Percentiles rank a stretch among this genome's conserved stretches.
Conservation (phyloP, 805 yeast species). For the Starmerella ratchasimensis region DNA sequence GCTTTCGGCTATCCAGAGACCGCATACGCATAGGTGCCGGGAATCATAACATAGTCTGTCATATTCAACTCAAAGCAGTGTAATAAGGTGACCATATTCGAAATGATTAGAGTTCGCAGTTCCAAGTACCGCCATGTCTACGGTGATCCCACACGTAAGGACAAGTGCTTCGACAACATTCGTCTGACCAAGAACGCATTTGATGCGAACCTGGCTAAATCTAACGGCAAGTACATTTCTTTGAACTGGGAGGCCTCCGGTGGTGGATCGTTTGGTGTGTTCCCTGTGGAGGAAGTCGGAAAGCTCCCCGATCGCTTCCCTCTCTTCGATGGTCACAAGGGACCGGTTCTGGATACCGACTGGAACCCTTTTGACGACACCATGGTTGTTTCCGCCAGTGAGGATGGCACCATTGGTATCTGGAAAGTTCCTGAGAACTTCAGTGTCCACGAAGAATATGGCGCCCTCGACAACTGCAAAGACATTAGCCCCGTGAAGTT, state of each 20-base stretch:
- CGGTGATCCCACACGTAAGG: slow-evolving; percentile 72
- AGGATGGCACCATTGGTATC: slow-evolving; percentile 66
- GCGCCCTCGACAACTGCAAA: slow-evolving; percentile 38
- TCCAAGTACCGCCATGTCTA: slow-evolving; percentile 93
- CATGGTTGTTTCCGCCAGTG: slow-evolving; percentile 65
- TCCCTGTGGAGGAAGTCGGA: slow-evolving; percentile 76
- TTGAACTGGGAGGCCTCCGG: slow-evolving; percentile 92
- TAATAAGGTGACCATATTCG: too few species aligned
- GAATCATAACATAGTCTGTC: too few species aligned
- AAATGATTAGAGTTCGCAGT: slow-evolving; percentile 57
- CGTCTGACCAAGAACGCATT: slow-evolving; percentile 64
- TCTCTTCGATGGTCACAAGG: slow-evolving; percentile 88
- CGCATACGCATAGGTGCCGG: too few species aligned
- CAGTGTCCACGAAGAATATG: slow-evolving; percentile 40
- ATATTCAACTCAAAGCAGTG: too few species aligned
- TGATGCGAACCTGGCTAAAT: slow-evolving; percentile 81
- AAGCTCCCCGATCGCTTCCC: slow-evolving; percentile 90
- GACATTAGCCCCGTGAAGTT: slow-evolving; percentile 61
- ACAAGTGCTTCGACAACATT: slow-evolving; percentile 55
- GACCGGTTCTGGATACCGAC: slow-evolving; percentile 87
- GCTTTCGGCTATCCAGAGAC: too few species aligned
- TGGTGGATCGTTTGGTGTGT: slow-evolving; percentile 94
- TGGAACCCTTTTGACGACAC: slow-evolving; percentile 81
- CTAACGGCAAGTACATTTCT: slow-evolving; percentile 73
- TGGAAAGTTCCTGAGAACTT: slow-evolving; percentile 83